phyloP scores from a whole-genome alignment of 139 green algal species.

The Closterium sp. region DNA sequence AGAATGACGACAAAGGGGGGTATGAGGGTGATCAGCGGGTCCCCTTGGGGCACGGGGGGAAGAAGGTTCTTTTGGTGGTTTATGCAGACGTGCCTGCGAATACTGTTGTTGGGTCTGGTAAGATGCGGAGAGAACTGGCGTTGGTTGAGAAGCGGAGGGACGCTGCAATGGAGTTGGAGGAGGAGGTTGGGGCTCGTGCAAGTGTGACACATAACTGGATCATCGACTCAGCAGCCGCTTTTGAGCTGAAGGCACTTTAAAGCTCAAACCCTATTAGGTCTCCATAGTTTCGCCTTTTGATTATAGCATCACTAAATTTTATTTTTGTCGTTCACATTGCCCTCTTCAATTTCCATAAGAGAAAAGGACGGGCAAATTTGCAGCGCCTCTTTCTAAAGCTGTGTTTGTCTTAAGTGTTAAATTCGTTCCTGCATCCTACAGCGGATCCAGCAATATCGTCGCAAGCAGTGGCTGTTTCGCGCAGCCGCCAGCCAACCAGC shows the following conservation, averaged over 20 bases:
- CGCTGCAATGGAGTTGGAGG: not conserved
- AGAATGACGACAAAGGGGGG: too few species aligned
- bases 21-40: too few species aligned
- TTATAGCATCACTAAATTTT: too few species aligned
- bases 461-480: not conserved
- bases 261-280: too few species aligned
- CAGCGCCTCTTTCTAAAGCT: too few species aligned
- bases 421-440: not conserved
- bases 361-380: too few species aligned
- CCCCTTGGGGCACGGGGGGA: too few species aligned
- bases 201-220: not conserved
- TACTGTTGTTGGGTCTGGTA: not conserved
- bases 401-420: too few species aligned
- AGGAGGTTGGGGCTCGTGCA: not conserved
- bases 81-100: not conserved
- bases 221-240: not conserved
- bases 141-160: not conserved
- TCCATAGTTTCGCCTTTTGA: too few species aligned
- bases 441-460: not conserved
- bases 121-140: not conserved
- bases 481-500: not conserved
- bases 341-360: too few species aligned
- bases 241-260: not conserved
- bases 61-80: not conserved
- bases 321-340: too few species aligned